Evolutionary conservation across 1,139 yeast genomes (phyloP), one percentile per base, ranked within the genome.

Genomic region (Suhomyces wounanorum): DNA sequence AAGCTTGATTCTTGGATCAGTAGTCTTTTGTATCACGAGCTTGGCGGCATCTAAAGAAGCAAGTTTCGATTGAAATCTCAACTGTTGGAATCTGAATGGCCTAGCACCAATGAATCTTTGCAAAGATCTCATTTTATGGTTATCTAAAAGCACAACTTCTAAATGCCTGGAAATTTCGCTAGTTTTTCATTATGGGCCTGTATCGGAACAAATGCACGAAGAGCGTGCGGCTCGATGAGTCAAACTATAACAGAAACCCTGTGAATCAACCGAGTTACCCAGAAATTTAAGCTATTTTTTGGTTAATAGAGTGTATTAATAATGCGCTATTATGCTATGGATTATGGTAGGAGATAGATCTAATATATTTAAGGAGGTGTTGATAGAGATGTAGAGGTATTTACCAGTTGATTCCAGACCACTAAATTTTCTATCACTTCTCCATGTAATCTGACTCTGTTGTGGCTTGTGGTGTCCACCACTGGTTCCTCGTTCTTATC

Each of bases 41-140:
- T 84, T 87, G 33, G 89, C 75, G 11, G 96, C 82, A 63, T 90
- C 96, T 58, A 91, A 74, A 18, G 78, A 74, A 33, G 83, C 78
- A 21, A 53, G 50, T 11, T 47, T 25, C 3, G 59, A 55, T 10
- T 43, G 52, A 40, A 46, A 55, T 46, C 60, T 52, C 40, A 26
- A 11, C 26, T 45, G 51, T 28, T 39, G 51, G 14, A 38, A 36
- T 36, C 49, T 38, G 14, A 43, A 16, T 9, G 49, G 47, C 14
- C 40, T 43, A 10, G 52, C 37, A 14, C 44, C 28, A 16, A 46
- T 18, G 25, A 50, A 37, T 44, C 48, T 45, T 37, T 40, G 49
- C 21, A 51, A 39, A 14, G 46, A 31, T 35, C 40, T 49, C 46
- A 45, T 45, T 35, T 49, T 13, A 16, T 25, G 16, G 31, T 37